Evolutionary conservation across 768 basidiomycete species (phyloP).

Genomic region (Steccherinum ochraceum): DNA sequence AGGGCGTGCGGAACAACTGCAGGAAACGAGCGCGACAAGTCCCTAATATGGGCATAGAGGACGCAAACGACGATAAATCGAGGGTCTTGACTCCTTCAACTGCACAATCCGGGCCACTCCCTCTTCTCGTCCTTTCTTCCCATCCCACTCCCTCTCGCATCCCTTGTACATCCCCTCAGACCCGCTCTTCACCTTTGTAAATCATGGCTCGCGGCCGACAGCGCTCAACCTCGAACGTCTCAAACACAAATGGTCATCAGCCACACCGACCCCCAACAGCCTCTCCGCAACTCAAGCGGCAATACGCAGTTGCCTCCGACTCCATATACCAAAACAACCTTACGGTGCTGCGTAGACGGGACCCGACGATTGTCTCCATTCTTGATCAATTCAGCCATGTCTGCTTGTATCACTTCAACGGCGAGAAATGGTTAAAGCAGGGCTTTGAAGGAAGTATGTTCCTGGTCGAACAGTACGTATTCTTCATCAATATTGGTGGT

Average conservation of each 20-base stretch:
- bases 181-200: slow-evolving; percentile 3
- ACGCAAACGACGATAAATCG: no score
- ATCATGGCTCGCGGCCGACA: slow-evolving; percentile 21
- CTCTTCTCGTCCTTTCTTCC: no score
- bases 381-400: slow-evolving; percentile 88
- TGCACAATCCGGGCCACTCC: no score
- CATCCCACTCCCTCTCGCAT: no score
- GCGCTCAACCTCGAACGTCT: slow-evolving; percentile 18
- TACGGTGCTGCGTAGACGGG: slow-evolving; percentile 71
- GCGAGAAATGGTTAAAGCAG: slow-evolving; percentile 72
- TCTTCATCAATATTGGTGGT: not conserved
- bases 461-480: slow-evolving; percentile 71
- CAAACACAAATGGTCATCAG: slow-evolving; percentile 7
- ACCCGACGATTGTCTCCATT: slow-evolving; percentile 73
- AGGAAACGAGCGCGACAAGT: no score
- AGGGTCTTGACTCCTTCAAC: no score
- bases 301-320: slow-evolving; percentile 14
- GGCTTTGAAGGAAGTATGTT: slow-evolving; percentile 89
- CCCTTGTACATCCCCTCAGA: not conserved
- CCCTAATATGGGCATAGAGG: no score
- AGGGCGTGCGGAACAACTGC: no score
- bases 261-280: slow-evolving; percentile 12
- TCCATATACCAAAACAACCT: slow-evolving; percentile 64
- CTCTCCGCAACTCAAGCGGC: slow-evolving; percentile 13
- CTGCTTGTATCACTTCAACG: slow-evolving; percentile 73